Evolutionary conservation across 2,329 filamentous ascomycete species (phyloP), one percentile per base, ranked within the genome.

Genomic region (Chrysosphaeria jannelii): DNA sequence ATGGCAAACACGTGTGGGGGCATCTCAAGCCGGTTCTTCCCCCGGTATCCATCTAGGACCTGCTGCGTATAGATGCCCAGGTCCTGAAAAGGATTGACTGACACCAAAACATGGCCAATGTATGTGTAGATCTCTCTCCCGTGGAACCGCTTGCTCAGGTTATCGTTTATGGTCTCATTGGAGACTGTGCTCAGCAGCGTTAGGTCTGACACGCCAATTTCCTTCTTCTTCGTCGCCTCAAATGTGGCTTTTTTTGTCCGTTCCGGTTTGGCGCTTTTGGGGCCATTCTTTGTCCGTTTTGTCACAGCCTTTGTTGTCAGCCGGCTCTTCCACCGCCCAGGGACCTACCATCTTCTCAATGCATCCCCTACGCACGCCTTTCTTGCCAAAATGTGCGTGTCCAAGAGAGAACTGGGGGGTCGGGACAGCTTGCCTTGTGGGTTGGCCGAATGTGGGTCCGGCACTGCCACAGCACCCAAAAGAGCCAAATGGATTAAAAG

Each of bases 121-220:
- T 97, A 97, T 40, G 85, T 97, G 52, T 97, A 97, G 44, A 97
- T 97, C 49, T 97, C 81, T 44, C 59, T 69, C 55, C 81, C 79
- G 42, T 93, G 76, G 46, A 97, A 97, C 30, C 85, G 67, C 53
- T 93, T 88, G 57, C 91, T 90, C 44, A 97, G 45, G 45, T 97
- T 97, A 27, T 93, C 85, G 50, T 97, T 97, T 54, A 97, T 97
- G 30, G 81, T 79, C 46, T 97, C 85, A 46, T 97, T 93, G 34
- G 79, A 90, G 33, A 97, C 88, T 47, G 93, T 93, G 55, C 79
- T 91, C 41, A 97, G 70, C 37, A 97, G 55, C 4, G 85, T 97
- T 42, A 97, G 58, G 54, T 97, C 85, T 26, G 85, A 91, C 25
- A 97, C 85, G 34, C 85, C 85, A 36, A 97, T 85, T 47, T 97